Base-by-base conservation (phyloP, 139 green algal genomes). In the Chlorella sp. region DNA sequence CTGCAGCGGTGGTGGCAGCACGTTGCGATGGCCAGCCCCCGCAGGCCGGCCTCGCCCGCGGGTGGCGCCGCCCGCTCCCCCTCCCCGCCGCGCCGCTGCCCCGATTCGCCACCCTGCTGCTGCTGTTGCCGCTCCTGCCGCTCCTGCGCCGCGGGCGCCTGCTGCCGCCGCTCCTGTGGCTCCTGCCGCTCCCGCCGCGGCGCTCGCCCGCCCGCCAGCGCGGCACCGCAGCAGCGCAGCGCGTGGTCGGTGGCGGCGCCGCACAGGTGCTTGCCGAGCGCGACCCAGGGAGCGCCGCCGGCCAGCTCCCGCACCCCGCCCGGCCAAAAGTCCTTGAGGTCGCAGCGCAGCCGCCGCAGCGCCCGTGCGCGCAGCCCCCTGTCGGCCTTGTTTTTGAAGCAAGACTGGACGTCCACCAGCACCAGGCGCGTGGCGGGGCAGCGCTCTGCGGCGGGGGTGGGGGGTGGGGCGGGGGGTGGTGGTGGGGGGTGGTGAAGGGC, bases 1-100 rank as follows among this genome's bases (percentile, higher is more conserved):
- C 74, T 80, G 83, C 89, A 95, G 41, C 87, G 79, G 83, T 97
- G 92, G 79, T 97, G 92, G 81, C 92, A 97, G 82, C 92, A 97
- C 0, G 91, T 91, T 2, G 91, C 91, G 1, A 97, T 61, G 9
- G 81, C 81, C 17, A 93, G 62, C 4, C 89, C 89, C 7, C 62
- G 74, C 40, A 91, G 60, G 17, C 64, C 50, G 35, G 29, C 25
- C 1, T 7, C 29, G 14, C 27, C n/a, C 9, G 40, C 64, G 27
- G 38, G 67, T 29, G 64, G 40, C 40, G 41, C 41, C 38, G 21
- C 7, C 59, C 1, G 62, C 62, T 51, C n/a, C 62, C 58, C 31
- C 9, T 40, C 9, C 5, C 25, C 5, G 23, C 9, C 11, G 42
- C 15, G 42, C 65, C 3, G 43, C 67, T 53, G 68, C 68, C 29